These are phyloP conservation scores for Astragalus membranaceus DNA, from an alignment of 306 rosid genomes.

Conservation along the genomic window DNA sequence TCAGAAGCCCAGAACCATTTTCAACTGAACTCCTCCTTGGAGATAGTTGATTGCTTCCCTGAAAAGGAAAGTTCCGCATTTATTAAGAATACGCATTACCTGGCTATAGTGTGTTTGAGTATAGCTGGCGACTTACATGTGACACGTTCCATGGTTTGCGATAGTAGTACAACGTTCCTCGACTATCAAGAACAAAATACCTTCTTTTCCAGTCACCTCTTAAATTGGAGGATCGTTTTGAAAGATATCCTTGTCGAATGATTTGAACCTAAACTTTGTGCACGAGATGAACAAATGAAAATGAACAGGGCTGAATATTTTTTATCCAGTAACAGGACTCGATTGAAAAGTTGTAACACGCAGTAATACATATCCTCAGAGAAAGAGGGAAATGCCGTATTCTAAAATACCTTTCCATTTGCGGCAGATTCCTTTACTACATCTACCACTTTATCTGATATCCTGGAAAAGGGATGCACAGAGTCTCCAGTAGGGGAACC, in stretches of 20 bases:
- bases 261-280: slow-evolving; percentile 53
- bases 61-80: slow-evolving; percentile 25
- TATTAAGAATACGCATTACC: slow-evolving; percentile 17
- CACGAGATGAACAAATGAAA: slow-evolving; percentile 13
- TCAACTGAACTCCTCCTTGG: slow-evolving; percentile 47
- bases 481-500: slow-evolving; percentile 41
- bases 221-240: slow-evolving; percentile 77
- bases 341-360: neutral
- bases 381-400: slow-evolving; percentile 7
- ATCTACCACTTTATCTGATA: slow-evolving; percentile 56
- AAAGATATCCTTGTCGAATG: slow-evolving; percentile 81
- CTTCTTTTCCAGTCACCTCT: slow-evolving; percentile 94
- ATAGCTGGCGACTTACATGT: slow-evolving; percentile 48
- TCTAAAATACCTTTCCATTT: slow-evolving; percentile 56
- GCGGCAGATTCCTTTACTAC: slow-evolving; percentile 65
- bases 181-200: slow-evolving; percentile 80
- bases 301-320: neutral
- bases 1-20: slow-evolving; percentile 55
- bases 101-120: slow-evolving; percentile 18
- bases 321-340: too few species aligned
- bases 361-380: neutral
- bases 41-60: slow-evolving; percentile 50
- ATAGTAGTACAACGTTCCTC: slow-evolving; percentile 74
- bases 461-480: slow-evolving; percentile 43
- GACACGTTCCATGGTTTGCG: slow-evolving; percentile 65